Percentiles rank a stretch among this genome's conserved stretches.
Evolutionary conservation across 495 filamentous ascomycete species (phyloP).

Genomic region (Chaetomidium leptoderma): DNA sequence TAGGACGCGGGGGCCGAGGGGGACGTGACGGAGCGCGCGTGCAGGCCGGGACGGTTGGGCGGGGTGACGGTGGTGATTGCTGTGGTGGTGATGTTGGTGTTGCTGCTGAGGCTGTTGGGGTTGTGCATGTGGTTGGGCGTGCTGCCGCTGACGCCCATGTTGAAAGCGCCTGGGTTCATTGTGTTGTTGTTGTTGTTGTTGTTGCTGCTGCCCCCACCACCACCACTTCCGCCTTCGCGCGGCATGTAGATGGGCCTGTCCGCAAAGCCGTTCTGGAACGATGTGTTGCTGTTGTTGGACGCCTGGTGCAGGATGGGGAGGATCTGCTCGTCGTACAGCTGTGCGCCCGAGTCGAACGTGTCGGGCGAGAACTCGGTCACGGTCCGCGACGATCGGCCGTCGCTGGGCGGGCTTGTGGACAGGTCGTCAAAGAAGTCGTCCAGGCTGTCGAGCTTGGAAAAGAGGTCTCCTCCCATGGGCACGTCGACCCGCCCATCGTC

Average conservation of each 20-base stretch:
- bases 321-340: constrained; percentile 91
- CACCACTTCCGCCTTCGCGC: constrained; percentile 35
- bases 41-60: constrained; percentile 50
- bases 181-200: constrained; percentile 39
- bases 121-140: not conserved
- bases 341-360: constrained; percentile 68
- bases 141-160: constrained; percentile 24
- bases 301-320: constrained; percentile 80
- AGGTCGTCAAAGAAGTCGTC: constrained; percentile 88
- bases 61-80: constrained; percentile 6
- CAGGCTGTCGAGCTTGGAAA: constrained; percentile 84
- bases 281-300: constrained; percentile 48
- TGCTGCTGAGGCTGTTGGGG: not conserved
- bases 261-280: constrained; percentile 84
- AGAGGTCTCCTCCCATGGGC: constrained; percentile 78
- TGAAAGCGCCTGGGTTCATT: constrained; percentile 61
- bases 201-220: not conserved
- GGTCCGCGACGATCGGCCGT: constrained; percentile 55
- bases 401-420: constrained; percentile 50
- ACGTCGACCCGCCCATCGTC: constrained; percentile 70
- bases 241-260: constrained; percentile 56
- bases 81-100: not conserved
- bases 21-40: constrained; percentile 70
- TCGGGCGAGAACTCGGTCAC: constrained; percentile 59
- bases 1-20: constrained; percentile 57